Evolutionary conservation across 495 filamentous ascomycete genomes (phyloP).

Genomic region (Letharia columbiana): DNA sequence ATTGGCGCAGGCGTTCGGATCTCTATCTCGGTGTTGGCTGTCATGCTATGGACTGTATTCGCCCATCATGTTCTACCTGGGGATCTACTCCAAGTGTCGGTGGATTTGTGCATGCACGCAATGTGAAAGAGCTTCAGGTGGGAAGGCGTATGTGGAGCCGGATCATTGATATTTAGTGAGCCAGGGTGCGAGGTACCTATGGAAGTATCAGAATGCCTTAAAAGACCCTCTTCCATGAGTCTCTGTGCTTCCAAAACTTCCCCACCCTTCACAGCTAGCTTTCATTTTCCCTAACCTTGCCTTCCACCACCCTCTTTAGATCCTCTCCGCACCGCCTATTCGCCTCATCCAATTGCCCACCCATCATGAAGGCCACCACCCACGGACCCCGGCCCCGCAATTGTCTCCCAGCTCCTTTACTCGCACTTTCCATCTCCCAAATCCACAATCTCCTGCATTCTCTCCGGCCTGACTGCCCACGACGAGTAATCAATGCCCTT

Average conservation of each 20-base stretch:
- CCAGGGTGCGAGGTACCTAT: not conserved
- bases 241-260: not conserved
- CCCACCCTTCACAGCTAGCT: not conserved
- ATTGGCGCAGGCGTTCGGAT: conserved; percentile 2
- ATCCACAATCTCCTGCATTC: conserved; percentile 9
- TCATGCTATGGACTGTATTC: conserved; percentile 3
- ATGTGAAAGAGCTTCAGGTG: not conserved
- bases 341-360: not conserved
- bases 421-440: not conserved
- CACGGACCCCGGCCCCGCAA: not conserved
- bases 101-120: not conserved
- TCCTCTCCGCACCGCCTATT: not conserved
- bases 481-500: conserved; percentile 1
- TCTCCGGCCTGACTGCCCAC: not conserved
- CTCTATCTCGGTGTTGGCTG: not conserved
- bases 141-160: not conserved
- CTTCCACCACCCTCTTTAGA: not conserved
- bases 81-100: not conserved
- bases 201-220: not conserved
- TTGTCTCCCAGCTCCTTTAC: conserved; percentile 6
- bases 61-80: not conserved
- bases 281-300: not conserved
- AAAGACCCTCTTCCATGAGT: not conserved
- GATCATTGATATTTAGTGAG: not conserved
- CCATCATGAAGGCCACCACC: not conserved